Evolutionary conservation across 2,329 filamentous ascomycete genomes (phyloP).

Genomic region (Alternaria viburni): DNA sequence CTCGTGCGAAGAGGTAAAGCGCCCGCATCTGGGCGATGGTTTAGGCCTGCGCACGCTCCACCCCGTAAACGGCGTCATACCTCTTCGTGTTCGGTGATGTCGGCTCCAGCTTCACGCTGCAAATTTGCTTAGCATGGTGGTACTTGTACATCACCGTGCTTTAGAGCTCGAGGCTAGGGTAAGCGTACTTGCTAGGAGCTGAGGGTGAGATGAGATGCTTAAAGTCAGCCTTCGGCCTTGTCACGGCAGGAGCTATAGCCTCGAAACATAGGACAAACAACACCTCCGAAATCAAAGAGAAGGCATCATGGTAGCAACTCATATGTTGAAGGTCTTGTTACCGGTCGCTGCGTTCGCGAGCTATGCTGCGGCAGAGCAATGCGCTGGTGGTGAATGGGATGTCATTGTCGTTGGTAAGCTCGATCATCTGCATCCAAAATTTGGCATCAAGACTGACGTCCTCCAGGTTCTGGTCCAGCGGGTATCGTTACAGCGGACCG

Average conservation of each 20-base stretch:
- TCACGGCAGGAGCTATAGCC: not conserved
- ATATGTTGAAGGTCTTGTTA: slow-evolving; percentile 18
- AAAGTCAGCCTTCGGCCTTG: slow-evolving; percentile 5
- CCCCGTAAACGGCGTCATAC: slow-evolving; percentile 5
- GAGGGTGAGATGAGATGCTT: not conserved
- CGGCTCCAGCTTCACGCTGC: slow-evolving; percentile 1
- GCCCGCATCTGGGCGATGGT: not conserved
- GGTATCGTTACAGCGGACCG: slow-evolving; percentile 61
- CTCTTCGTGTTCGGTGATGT: slow-evolving; percentile 8
- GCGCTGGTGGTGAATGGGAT: slow-evolving; percentile 25
- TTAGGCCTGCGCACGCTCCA: slow-evolving; percentile 10
- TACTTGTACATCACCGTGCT: slow-evolving; percentile 5
- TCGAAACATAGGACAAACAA: not conserved
- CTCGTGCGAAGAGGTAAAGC: not conserved
- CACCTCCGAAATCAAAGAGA: not conserved
- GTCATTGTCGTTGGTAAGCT: slow-evolving; percentile 30
- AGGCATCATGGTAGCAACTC: slow-evolving; percentile 13
- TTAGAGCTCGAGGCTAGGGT: not conserved
- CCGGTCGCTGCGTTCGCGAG: slow-evolving; percentile 7
- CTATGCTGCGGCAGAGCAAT: slow-evolving; percentile 4
- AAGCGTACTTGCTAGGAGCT: not conserved
- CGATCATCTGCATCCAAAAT: not conserved
- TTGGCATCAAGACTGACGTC: not conserved
- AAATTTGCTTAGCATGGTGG: not conserved
- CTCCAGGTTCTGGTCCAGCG: slow-evolving; percentile 55